Evolutionary conservation across 1,139 yeast genomes (phyloP), one percentile per base, ranked within the genome.

Genomic region (Debaryomycetaceae sp.): DNA sequence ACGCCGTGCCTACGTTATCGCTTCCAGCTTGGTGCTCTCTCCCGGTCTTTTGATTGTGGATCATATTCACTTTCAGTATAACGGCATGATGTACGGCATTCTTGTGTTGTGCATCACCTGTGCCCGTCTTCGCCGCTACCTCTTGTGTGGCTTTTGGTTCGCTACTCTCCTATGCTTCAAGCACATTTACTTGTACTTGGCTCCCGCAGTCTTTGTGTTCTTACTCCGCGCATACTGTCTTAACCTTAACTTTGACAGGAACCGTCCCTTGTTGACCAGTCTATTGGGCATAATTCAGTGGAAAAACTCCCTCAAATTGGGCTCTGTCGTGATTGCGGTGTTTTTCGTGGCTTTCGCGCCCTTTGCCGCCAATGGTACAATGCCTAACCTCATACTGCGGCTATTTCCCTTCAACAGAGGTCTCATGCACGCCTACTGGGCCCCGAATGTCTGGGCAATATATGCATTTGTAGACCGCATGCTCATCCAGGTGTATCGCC

Each of bases 381-480:
- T 81, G 30, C 80, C 82, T 1, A 74, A 83, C 37, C 55, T 90
- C 13, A 29, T 83, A 10, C 50, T 61, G 4, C 62, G 98, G 29
- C 55, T 92, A 24, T 90, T 90, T 54, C 98, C 98, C 4, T 90
- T 90, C 48, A 80, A 94, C 29, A 68, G 98, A 47, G 98, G 98
- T 1, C 64, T 92, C 24, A 90, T 96, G 4, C 98, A 92, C 53
- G 96, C 97, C 0, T 92, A 92, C 55, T 90, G 98, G 98, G 98
- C 98, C 1, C 98, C 98, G 4, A 90, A 90, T 44, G 62, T 86
- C 30, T 90, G 99, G 99, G 95, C 98, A 0, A 44, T 90, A 10
- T 90, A 90, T 52, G 82, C 96, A 1, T 80, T 83, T 40, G 38
- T 67, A n/a, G 99, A 90, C 53, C 65, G 95, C 35, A 47, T 77